phyloP scores from a whole-genome alignment of 257 asterid genomes.

The Plantago major region DNA sequence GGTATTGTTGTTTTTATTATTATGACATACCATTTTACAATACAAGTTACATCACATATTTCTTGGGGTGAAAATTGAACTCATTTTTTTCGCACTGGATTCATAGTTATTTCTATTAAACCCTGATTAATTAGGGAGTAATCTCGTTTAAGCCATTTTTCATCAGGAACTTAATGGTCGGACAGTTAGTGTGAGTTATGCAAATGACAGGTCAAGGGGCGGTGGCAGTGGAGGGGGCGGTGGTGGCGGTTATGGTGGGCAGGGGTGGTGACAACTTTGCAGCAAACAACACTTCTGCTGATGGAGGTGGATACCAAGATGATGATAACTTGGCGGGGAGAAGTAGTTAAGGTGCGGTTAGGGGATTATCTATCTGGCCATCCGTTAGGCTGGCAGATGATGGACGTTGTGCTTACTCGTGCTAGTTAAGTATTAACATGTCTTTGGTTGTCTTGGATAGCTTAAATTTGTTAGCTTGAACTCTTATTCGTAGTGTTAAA shows the following conservation, averaged over 20 bases:
- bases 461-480: too few species aligned
- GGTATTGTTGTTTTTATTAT: slow-evolving; percentile 37
- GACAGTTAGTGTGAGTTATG: slow-evolving; percentile 43
- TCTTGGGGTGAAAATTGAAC: too few species aligned
- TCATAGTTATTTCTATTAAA: background rate
- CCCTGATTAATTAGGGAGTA: background rate
- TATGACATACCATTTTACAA: background rate
- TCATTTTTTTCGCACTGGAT: background rate
- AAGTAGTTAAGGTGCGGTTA: slow-evolving; percentile 31
- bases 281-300: background rate
- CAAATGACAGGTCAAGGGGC: slow-evolving; percentile 5
- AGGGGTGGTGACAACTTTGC: background rate
- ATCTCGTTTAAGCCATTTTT: background rate
- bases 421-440: too few species aligned
- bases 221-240: slow-evolving; percentile 10
- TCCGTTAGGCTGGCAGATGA: background rate
- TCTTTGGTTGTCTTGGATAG: too few species aligned
- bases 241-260: background rate
- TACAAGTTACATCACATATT: background rate
- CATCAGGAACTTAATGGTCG: slow-evolving; percentile 85
- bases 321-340: slow-evolving; percentile 33
- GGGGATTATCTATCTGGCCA: background rate
- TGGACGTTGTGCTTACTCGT: too few species aligned
- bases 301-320: too few species aligned
- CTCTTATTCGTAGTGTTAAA: too few species aligned